A percentile compares a stretch with the other conserved stretches of the same genome.
These are phyloP conservation scores for Echinosophora koreensis DNA, from an alignment of 306 rosid genomes.

Conservation along the genomic window DNA sequence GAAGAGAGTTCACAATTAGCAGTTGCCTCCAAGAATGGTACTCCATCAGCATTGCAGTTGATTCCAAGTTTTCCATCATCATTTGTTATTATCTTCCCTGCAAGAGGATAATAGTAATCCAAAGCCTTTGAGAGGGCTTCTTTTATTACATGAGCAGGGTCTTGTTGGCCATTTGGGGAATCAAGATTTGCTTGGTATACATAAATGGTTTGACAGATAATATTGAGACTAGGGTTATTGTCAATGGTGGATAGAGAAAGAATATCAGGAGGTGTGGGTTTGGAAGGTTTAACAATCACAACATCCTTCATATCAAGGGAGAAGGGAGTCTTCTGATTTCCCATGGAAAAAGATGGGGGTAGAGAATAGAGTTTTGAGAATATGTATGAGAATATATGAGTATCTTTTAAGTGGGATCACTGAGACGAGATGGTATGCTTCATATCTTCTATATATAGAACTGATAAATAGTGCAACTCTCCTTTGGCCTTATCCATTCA, in stretches of 20 bases:
- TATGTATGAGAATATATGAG: slow-evolving; percentile 21
- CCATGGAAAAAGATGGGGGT: slow-evolving; percentile 35
- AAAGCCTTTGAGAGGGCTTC: slow-evolving; percentile 59
- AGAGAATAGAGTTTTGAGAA: slow-evolving; percentile 15
- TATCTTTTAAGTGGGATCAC: not conserved
- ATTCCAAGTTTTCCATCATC: slow-evolving; percentile 52
- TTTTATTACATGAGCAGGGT: slow-evolving; percentile 50
- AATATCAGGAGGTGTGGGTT: slow-evolving; percentile 46
- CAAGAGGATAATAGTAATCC: slow-evolving; percentile 60
- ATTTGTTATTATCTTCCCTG: slow-evolving; percentile 50
- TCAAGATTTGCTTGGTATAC: slow-evolving; percentile 47
- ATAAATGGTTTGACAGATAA: slow-evolving; percentile 48
- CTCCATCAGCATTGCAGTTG: slow-evolving; percentile 60
- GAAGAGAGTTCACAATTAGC: slow-evolving; percentile 58
- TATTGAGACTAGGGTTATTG: slow-evolving; percentile 42
- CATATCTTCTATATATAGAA: slow-evolving; percentile 37
- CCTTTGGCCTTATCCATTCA: slow-evolving; percentile 37
- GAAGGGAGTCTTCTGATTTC: slow-evolving; percentile 33
- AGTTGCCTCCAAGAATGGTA: slow-evolving; percentile 59
- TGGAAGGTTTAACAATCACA: slow-evolving; percentile 52
- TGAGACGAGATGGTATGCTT: slow-evolving; percentile 19
- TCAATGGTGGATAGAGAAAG: slow-evolving; percentile 57
- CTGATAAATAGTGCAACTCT: not conserved
- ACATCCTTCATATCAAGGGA: slow-evolving; percentile 41
- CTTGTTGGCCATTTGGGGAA: slow-evolving; percentile 32